Conservation (phyloP, 176 grass and related monocot genomes). For the Triticum urartu region DNA sequence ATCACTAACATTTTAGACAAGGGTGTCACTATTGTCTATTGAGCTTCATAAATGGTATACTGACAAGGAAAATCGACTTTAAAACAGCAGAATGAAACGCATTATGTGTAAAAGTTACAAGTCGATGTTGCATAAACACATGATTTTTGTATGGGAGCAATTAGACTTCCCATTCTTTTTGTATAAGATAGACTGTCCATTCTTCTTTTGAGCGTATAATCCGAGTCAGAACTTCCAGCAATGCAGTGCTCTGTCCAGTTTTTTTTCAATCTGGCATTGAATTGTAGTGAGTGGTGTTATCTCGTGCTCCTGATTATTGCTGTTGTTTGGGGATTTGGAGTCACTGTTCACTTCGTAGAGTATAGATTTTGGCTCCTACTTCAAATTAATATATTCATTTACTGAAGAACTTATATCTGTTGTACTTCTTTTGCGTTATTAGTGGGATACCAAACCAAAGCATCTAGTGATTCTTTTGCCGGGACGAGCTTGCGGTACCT, state of each 20-base stretch:
- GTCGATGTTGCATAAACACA: background rate
- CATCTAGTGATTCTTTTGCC: conserved; percentile 43
- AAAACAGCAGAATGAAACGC: no score
- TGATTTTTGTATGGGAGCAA: background rate
- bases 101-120: background rate
- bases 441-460: conserved; percentile 79
- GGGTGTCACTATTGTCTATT: background rate
- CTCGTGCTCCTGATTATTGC: background rate
- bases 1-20: background rate
- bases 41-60: background rate
- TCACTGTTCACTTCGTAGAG: background rate
- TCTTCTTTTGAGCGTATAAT: conserved; percentile 10
- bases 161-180: background rate
- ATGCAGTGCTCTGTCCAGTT: background rate
- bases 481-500: conserved; percentile 35
- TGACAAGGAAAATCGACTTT: background rate
- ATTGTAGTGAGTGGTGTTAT: background rate
- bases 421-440: conserved; percentile 4
- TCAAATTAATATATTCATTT: background rate
- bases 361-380: background rate
- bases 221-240: background rate
- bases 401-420: background rate
- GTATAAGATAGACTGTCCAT: background rate
- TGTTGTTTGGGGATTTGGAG: background rate
- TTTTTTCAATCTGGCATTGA: background rate